Conservation (phyloP, 345 rosid genomes). For the Brassica juncea region DNA sequence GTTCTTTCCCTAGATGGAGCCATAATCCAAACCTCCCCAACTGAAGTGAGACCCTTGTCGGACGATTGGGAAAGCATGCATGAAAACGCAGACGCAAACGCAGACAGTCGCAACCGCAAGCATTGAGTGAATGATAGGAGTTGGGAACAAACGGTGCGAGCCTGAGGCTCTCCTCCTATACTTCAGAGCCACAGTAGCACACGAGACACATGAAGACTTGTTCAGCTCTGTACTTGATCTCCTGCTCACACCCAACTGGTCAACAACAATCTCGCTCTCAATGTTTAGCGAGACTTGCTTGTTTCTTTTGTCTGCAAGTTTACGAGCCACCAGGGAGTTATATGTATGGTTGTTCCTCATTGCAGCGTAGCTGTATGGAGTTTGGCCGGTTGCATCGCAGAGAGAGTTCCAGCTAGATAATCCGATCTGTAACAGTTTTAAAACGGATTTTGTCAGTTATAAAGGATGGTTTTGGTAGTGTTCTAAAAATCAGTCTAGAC, state of each 20-base stretch:
- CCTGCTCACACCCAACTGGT: slow-evolving; percentile 34
- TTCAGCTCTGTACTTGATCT: slow-evolving; percentile 27
- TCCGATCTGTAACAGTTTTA: slow-evolving; percentile 54
- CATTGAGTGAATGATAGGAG: slow-evolving; percentile 77
- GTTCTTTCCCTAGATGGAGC: slow-evolving; percentile 53
- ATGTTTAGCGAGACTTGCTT: slow-evolving; percentile 69
- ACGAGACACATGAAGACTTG: slow-evolving; percentile 54
- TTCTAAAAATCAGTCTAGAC: no score
- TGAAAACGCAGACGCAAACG: slow-evolving; percentile 84
- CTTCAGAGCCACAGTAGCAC: slow-evolving; percentile 58
- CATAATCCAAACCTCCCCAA: slow-evolving; percentile 78
- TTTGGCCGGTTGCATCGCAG: slow-evolving; percentile 57
- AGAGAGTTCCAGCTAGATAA: slow-evolving; percentile 69
- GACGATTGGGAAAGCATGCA: slow-evolving; percentile 66
- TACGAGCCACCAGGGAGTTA: slow-evolving; percentile 64
- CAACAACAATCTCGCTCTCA: slow-evolving; percentile 40
- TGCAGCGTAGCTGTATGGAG: slow-evolving; percentile 64
- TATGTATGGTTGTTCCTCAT: slow-evolving; percentile 67
- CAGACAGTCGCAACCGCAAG: slow-evolving; percentile 89
- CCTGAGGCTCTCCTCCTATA: slow-evolving; percentile 48
- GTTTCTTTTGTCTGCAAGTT: slow-evolving; percentile 66
- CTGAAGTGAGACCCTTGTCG: slow-evolving; percentile 65
- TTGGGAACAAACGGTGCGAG: slow-evolving; percentile 67
- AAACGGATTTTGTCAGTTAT: background rate
- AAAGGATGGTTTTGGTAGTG: background rate